phyloP scores from a whole-genome alignment of 768 basidiomycete genomes.

The Naematelia aurantialba region DNA sequence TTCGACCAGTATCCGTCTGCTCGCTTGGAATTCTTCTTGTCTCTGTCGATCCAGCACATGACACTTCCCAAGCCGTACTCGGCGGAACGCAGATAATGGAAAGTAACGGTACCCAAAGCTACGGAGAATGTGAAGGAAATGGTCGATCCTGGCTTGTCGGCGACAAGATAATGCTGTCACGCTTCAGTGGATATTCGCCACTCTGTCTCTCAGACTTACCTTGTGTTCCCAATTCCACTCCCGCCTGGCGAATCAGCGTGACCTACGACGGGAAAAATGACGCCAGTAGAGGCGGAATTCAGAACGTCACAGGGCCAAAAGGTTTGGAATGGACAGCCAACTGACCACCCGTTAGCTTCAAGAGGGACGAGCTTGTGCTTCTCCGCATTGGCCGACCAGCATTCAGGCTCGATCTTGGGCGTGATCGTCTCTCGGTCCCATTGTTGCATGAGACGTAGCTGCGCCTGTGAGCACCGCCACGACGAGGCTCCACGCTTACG shows the following conservation, averaged over 20 bases:
- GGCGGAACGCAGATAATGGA: slow-evolving; percentile 38
- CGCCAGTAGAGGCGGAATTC: no score
- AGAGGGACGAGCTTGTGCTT: slow-evolving; percentile 25
- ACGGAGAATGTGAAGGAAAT: slow-evolving; percentile 37
- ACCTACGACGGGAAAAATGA: no score
- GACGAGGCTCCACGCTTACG: slow-evolving; percentile 13
- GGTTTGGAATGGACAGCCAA: neutral
- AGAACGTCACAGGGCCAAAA: no score
- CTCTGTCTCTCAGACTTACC: neutral
- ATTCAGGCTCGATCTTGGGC: slow-evolving; percentile 25
- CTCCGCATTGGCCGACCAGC: slow-evolving; percentile 30
- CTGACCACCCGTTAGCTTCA: slow-evolving; percentile 28
- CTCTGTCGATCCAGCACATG: slow-evolving; percentile 45
- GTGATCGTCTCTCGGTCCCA: slow-evolving; percentile 18
- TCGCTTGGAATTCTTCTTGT: slow-evolving; percentile 12
- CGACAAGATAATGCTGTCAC: slow-evolving; percentile 31
- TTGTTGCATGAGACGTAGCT: slow-evolving; percentile 27
- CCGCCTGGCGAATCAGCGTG: slow-evolving; percentile 13
- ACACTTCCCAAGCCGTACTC: slow-evolving; percentile 35
- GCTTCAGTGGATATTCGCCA: neutral
- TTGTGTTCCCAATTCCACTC: slow-evolving; percentile 40
- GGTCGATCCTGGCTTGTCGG: slow-evolving; percentile 36
- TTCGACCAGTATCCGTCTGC: slow-evolving; percentile 40
- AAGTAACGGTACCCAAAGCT: slow-evolving; percentile 29
- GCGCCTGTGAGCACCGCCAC: neutral